Conservation (phyloP, 148 eudicot species). For the Rhododendron molle region DNA sequence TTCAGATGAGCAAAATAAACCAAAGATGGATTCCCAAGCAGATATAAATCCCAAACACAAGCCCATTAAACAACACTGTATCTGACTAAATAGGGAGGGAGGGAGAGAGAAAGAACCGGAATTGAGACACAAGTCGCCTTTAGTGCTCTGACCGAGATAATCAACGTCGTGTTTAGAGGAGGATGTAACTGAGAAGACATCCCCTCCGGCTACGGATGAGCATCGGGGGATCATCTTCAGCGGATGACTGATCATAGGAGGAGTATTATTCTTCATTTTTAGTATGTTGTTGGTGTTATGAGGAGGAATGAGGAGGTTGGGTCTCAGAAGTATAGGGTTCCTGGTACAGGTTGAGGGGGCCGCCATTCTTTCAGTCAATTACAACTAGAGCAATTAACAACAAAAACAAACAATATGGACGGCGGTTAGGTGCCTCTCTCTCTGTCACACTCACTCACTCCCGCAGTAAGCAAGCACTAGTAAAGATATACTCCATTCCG, state of each 20-base stretch:
- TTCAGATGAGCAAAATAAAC: not conserved
- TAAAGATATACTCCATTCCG: no score
- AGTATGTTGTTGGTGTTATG: not conserved
- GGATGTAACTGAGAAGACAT: conserved; percentile 49
- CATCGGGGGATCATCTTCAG: conserved; percentile 7
- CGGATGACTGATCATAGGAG: not conserved
- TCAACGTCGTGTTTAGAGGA: conserved; percentile 49
- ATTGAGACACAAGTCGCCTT: conserved; percentile 68
- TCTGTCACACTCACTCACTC: not conserved
- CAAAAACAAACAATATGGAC: not conserved
- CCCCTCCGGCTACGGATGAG: conserved; percentile 29
- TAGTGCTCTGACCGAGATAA: conserved; percentile 86
- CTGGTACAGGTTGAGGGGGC: not conserved
- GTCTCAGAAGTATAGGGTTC: not conserved
- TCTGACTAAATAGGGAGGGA: not conserved
- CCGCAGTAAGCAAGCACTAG: not conserved
- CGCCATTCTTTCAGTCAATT: not conserved
- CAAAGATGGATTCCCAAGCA: not conserved
- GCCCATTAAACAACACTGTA: not conserved
- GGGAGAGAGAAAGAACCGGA: conserved; percentile 13
- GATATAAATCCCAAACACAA: not conserved
- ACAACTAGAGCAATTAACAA: not conserved
- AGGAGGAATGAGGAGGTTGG: not conserved
- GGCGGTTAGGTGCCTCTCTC: not conserved
- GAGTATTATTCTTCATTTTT: not conserved